Conservation (phyloP, 75 land plant species). For the Pinus albicaulis region DNA sequence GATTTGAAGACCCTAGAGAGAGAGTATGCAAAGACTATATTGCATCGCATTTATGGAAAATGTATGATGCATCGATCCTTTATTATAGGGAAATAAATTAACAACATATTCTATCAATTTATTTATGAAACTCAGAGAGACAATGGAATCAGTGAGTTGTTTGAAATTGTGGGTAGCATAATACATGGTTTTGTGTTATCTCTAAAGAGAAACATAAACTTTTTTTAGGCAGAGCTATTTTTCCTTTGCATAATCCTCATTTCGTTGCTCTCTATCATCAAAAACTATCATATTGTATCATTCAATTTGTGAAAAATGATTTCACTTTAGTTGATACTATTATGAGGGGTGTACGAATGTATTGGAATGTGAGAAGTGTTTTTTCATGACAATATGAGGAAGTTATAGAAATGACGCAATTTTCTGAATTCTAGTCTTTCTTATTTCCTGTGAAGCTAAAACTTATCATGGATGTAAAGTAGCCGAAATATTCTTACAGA, state of each 20-base stretch:
- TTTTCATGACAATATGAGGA: too few species aligned
- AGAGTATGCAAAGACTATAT: conserved; percentile 39
- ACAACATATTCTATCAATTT: conserved; percentile 38
- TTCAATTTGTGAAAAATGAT: conserved; percentile 30
- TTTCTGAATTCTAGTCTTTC: conserved; percentile 34
- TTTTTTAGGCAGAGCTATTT: conserved; percentile 15
- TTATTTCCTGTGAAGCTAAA: too few species aligned
- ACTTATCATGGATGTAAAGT: too few species aligned
- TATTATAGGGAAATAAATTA: conserved; percentile 39
- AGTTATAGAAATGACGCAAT: conserved; percentile 24
- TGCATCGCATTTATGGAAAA: conserved; percentile 40
- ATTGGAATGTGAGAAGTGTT: conserved; percentile 30
- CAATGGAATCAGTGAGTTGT: conserved; percentile 32
- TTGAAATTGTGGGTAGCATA: conserved; percentile 36
- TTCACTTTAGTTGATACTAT: conserved; percentile 19
- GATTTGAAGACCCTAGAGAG: conserved; percentile 36
- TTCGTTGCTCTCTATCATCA: conserved; percentile 25
- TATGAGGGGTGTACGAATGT: conserved; percentile 17
- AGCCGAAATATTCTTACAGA: too few species aligned
- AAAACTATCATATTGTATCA: conserved; percentile 27
- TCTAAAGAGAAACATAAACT: conserved; percentile 26
- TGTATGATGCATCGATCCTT: conserved; percentile 40
- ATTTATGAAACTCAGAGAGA: conserved; percentile 27
- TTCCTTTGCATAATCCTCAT: conserved; percentile 25
- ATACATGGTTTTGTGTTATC: conserved; percentile 36